Evolutionary conservation across 129 eudicot genomes (phyloP), one percentile per base, ranked within the genome.

Genomic region (Glebionis coronaria): DNA sequence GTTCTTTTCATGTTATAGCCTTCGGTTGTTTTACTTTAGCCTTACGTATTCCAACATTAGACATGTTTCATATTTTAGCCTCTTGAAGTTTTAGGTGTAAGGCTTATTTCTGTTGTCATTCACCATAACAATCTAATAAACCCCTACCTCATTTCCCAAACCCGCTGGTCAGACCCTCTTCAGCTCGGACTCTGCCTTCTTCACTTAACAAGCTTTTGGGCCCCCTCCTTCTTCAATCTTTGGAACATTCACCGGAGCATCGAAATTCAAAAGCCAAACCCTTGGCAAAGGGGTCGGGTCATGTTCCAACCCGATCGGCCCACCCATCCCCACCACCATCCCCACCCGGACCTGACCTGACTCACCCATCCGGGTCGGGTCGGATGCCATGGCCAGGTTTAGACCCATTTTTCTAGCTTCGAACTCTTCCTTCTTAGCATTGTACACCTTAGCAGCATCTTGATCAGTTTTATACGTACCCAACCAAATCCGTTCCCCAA

Each of bases 401-500:
- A 5, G 47, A 44, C 11, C 47, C 9, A 44, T 44, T 46, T 9
- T 8, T 3, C 52, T 46, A 10, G 59, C 18, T 27, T 40, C 15
- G 44, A 63, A 8, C 40, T 63, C 40, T 40, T 44, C 19, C 46
- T 63, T 63, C 68, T 44, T 63, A 18, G 53, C 38, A 38, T 44
- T 44, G n/a, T 63, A 63, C 21, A 13, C 68, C 9, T 15, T 18
- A 4, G 68, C 4, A 21, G 85, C 82, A 35, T 76, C 79, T 29
- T 29, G 6, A 29, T 5, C 35, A 29, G 35, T 29, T 3, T 29
- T 29, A 29, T 0, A 29, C 4, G 85, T 81, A 9, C 85, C 85
- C 73, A 81, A 74, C 85, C 85, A 81, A 66, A 81, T 21, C 23
- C 85, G 75, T 28, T 59, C 64, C 19, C 66, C 65, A n/a, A n/a